Percentiles rank a stretch among this genome's conserved stretches.
phyloP scores from a whole-genome alignment of 352 stramenopile species.

The Pythium aquatile region DNA sequence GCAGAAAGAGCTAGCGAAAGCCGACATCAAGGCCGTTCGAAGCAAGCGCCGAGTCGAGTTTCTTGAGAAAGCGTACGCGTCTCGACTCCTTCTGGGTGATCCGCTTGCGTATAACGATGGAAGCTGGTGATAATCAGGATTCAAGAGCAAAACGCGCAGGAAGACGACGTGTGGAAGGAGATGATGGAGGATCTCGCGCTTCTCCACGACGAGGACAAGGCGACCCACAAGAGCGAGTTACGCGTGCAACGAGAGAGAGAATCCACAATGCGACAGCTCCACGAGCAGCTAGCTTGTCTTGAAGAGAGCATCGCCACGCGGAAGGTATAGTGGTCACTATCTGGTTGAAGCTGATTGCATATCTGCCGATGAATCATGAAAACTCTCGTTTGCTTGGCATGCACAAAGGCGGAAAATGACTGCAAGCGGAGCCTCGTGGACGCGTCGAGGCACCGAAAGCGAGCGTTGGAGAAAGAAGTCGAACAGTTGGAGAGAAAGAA shows the following conservation, averaged over 20 bases:
- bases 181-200: conserved; percentile 11
- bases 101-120: neutral
- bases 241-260: neutral
- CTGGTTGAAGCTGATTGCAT: neutral
- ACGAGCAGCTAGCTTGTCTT: neutral
- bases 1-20: neutral
- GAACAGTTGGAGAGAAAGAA: neutral
- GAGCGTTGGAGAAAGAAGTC: conserved; percentile 3
- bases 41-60: neutral
- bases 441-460: conserved; percentile 9
- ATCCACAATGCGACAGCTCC: neutral
- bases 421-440: neutral
- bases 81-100: neutral
- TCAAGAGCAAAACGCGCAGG: neutral
- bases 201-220: neutral
- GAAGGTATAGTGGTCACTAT: conserved; percentile 6
- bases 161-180: conserved; percentile 6
- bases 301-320: neutral
- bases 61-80: conserved; percentile 6
- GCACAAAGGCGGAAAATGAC: neutral
- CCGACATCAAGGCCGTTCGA: neutral
- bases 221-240: neutral
- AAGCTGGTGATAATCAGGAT: neutral
- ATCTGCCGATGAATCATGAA: neutral
- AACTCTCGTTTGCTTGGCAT: neutral